phyloP scores from a whole-genome alignment of 768 basidiomycete genomes.

The Boletus eberwhitei region DNA sequence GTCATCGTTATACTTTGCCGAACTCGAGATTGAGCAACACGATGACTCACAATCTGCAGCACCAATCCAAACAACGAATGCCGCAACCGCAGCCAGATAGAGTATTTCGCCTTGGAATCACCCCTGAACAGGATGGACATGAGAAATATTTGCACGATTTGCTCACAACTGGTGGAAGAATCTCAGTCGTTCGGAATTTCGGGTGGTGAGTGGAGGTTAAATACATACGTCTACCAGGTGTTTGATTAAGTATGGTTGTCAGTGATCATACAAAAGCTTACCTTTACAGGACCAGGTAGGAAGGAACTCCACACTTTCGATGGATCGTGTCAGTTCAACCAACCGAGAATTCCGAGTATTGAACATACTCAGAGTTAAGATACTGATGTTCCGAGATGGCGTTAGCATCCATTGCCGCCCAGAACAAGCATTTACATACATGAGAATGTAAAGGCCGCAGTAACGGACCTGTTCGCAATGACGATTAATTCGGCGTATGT shows the following conservation, averaged over 20 bases:
- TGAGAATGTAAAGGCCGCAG: not conserved
- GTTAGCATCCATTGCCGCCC: not conserved
- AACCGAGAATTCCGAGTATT: no score
- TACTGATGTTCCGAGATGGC: not conserved
- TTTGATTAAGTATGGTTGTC: not conserved
- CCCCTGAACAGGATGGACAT: not conserved
- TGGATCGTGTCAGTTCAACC: not conserved
- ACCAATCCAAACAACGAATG: not conserved
- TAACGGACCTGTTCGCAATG: slow-evolving; percentile 8
- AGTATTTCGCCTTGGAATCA: slow-evolving; percentile 2
- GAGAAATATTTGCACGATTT: not conserved
- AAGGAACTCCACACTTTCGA: slow-evolving; percentile 8
- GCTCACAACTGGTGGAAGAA: slow-evolving; percentile 8
- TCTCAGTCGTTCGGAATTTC: not conserved
- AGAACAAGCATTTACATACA: not conserved
- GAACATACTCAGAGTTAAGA: slow-evolving; percentile 1
- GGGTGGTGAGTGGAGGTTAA: not conserved
- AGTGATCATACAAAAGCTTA: not conserved
- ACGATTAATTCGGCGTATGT: not conserved
- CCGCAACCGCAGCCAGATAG: slow-evolving; percentile 1
- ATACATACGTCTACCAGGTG: slow-evolving; percentile 4
- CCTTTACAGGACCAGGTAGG: slow-evolving; percentile 6
- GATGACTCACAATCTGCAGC: slow-evolving; percentile 11
- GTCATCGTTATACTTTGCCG: not conserved
- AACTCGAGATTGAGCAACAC: not conserved